Percentiles rank a stretch among this genome's conserved stretches.
Evolutionary conservation across 306 rosid species (phyloP).

Genomic region (Oxytropis ochrocephala): DNA sequence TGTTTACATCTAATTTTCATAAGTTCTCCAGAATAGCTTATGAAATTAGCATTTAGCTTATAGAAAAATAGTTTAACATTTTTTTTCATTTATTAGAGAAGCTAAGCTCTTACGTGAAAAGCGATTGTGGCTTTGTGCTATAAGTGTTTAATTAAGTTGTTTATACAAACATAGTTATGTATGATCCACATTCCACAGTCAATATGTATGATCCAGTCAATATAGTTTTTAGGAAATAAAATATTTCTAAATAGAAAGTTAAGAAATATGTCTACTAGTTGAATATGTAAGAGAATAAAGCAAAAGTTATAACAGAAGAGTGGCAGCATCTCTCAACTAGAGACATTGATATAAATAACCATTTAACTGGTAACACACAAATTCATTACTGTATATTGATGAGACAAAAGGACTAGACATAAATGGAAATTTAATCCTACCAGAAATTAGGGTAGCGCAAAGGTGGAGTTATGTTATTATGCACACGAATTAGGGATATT

Average conservation of each 20-base stretch:
- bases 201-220: too few relatives aligned
- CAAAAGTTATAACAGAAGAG: slow-evolving; percentile 16
- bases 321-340: background rate
- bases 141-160: too few relatives aligned
- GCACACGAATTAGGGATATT: background rate
- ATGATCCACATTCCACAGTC: too few relatives aligned
- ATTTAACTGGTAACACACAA: background rate
- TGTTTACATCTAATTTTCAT: too few relatives aligned
- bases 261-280: background rate
- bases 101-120: too few relatives aligned
- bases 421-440: background rate
- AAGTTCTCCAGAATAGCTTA: too few relatives aligned
- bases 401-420: background rate
- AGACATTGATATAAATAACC: background rate
- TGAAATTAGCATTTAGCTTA: too few relatives aligned
- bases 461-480: background rate
- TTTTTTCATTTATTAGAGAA: too few relatives aligned
- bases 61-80: too few relatives aligned
- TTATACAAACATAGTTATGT: too few relatives aligned
- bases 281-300: background rate
- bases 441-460: background rate
- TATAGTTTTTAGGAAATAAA: background rate
- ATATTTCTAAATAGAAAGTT: background rate
- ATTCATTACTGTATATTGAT: background rate
- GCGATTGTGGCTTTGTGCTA: too few relatives aligned